phyloP scores from a whole-genome alignment of 257 asterid species.

The Knoxia roxburghii region DNA sequence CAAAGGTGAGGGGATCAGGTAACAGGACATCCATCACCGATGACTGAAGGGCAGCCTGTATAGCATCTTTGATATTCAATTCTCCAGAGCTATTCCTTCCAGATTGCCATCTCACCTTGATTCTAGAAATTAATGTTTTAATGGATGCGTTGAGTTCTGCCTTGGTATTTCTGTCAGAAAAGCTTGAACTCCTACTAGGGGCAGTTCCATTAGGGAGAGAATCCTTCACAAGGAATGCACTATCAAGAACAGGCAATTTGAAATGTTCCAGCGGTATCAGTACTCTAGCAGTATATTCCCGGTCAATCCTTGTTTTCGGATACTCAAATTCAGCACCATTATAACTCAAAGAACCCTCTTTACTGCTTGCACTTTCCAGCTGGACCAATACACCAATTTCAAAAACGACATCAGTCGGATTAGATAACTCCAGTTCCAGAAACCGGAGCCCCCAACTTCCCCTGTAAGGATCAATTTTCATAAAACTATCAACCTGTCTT shows the following conservation, averaged over 20 bases:
- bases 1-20: constrained; percentile 97
- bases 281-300: constrained; percentile 90
- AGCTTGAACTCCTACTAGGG: constrained; percentile 45
- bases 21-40: constrained; percentile 92
- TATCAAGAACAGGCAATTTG: constrained; percentile 89
- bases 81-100: constrained; percentile 99
- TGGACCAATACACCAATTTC: constrained; percentile 88
- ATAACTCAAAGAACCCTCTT: constrained; percentile 27
- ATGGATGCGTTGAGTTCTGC: constrained; percentile 80
- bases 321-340: constrained; percentile 42
- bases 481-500: constrained; percentile 61
- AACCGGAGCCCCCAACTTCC: constrained; percentile 99
- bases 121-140: constrained; percentile 72
- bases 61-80: constrained; percentile 83
- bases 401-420: constrained; percentile 92
- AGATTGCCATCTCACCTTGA: constrained; percentile 96
- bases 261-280: constrained; percentile 94
- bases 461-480: constrained; percentile 95
- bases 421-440: constrained; percentile 88
- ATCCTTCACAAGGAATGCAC: constrained; percentile 61
- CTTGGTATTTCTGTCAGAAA: constrained; percentile 76
- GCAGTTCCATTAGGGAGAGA: constrained; percentile 36
- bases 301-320: constrained; percentile 92
- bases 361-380: constrained; percentile 43
- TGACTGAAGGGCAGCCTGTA: constrained; percentile 88